Percentiles rank a stretch among this genome's conserved stretches.
phyloP scores from a whole-genome alignment of 768 basidiomycete genomes.

The Trametes gibbosa region DNA sequence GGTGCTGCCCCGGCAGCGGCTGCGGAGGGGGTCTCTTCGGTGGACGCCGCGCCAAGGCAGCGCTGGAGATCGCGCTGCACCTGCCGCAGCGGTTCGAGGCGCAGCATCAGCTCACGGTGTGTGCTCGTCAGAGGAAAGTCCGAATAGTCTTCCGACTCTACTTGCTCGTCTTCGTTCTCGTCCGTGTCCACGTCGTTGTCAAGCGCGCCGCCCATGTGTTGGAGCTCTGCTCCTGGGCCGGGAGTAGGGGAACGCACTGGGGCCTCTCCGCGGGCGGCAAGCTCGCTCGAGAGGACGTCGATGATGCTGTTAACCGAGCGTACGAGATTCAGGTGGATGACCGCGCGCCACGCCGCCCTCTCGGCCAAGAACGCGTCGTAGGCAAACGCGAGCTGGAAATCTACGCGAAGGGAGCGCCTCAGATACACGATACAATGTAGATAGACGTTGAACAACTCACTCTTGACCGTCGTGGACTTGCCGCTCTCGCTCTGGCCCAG shows the following conservation, averaged over 20 bases:
- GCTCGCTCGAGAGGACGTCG: conserved; percentile 44
- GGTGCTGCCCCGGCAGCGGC: conserved; percentile 12
- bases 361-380: conserved; percentile 68
- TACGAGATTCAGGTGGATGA: conserved; percentile 78
- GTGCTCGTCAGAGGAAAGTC: conserved; percentile 47
- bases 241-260: not conserved
- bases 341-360: conserved; percentile 66
- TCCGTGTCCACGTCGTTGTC: conserved; percentile 13
- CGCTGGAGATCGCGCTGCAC: conserved; percentile 60
- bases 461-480: conserved; percentile 80
- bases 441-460: conserved; percentile 35
- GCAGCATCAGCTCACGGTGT: conserved; percentile 54
- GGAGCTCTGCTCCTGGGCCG: not conserved
- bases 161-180: conserved; percentile 9
- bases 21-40: conserved; percentile 34
- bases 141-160: not conserved
- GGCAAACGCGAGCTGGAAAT: conserved; percentile 77
- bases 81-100: conserved; percentile 51
- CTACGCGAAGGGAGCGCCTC: conserved; percentile 27
- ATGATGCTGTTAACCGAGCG: conserved; percentile 68
- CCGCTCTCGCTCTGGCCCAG: conserved; percentile 74
- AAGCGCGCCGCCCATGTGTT: not conserved
- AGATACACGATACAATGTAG: not conserved
- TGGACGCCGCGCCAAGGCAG: conserved; percentile 54
- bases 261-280: conserved; percentile 2